Conservation (phyloP, 176 grass and related monocot genomes). For the Hordeum vulgare region DNA sequence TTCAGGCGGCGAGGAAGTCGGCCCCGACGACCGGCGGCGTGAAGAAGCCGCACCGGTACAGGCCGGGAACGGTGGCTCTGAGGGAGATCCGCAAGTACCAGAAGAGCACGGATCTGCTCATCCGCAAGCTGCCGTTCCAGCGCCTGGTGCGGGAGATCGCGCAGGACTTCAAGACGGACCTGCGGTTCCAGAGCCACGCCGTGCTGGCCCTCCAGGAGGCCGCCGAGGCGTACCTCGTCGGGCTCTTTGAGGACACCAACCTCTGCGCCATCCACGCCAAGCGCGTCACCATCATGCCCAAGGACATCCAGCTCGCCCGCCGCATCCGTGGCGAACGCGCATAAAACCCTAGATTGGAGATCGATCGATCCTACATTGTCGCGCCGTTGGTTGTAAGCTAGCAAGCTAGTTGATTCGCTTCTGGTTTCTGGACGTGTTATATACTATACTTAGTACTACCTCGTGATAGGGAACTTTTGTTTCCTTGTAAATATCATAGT, state of each 20-base stretch:
- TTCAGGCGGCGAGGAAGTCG: not conserved
- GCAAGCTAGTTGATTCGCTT: no score
- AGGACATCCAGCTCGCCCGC: constrained; percentile 57
- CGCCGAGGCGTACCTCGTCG: constrained; percentile 60
- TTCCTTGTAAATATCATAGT: no score
- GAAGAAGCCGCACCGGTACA: not conserved
- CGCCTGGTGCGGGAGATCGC: constrained; percentile 55
- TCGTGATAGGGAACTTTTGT: no score
- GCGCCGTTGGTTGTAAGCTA: no score
- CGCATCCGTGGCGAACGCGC: constrained; percentile 59
- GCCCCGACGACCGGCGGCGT: not conserved
- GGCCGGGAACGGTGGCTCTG: constrained; percentile 18
- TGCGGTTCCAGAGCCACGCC: constrained; percentile 66
- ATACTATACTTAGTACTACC: no score
- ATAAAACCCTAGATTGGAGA: no score
- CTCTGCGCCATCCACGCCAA: constrained; percentile 71
- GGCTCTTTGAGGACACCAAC: constrained; percentile 65
- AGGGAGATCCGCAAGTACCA: constrained; percentile 70
- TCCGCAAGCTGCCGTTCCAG: constrained; percentile 69
- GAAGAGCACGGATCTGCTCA: constrained; percentile 65
- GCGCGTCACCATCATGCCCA: constrained; percentile 72
- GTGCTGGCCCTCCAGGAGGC: constrained; percentile 59
- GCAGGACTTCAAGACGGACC: constrained; percentile 64
- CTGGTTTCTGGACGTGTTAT: no score
- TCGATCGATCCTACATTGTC: no score